Percentiles rank a stretch among this genome's conserved stretches.
Conservation (phyloP, 257 asterid genomes). For the Scutellaria barbata region DNA sequence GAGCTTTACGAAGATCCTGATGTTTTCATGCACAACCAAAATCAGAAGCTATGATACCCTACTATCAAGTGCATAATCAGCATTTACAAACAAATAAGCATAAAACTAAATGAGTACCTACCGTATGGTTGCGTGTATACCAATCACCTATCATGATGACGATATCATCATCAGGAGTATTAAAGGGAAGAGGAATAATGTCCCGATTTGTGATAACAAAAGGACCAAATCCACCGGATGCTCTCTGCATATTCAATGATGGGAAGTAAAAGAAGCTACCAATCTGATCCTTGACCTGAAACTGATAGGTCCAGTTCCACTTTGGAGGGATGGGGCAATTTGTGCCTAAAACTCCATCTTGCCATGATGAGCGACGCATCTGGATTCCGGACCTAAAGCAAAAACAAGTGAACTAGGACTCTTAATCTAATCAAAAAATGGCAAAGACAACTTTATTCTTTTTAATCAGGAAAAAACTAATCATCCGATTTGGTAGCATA, state of each 20-base stretch:
- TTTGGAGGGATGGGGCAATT: constrained; percentile 83
- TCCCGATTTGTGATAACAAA: constrained; percentile 66
- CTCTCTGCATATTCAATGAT: constrained; percentile 84
- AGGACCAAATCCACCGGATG: constrained; percentile 93
- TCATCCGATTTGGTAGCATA: constrained; percentile 28
- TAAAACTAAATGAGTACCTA: constrained; percentile 33
- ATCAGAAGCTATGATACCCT: constrained; percentile 4
- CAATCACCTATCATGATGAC: constrained; percentile 90
- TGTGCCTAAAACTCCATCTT: constrained; percentile 95
- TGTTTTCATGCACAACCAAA: neutral
- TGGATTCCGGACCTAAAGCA: constrained; percentile 83
- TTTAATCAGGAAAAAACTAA: neutral
- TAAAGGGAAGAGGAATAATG: constrained; percentile 70
- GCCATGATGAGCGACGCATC: constrained; percentile 94
- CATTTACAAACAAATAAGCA: constrained; percentile 15
- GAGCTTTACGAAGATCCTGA: constrained; percentile 68
- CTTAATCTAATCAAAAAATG: neutral
- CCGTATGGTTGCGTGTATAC: constrained; percentile 84
- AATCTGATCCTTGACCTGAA: constrained; percentile 97
- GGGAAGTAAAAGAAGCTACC: constrained; percentile 94
- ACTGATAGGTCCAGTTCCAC: constrained; percentile 94
- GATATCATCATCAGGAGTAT: constrained; percentile 81
- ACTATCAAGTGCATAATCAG: constrained; percentile 4
- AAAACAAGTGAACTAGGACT: neutral
- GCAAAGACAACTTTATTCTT: neutral